A percentile compares a stretch with the other conserved stretches of the same genome.
Conservation (phyloP, 108 stramenopile species). For the Skeletonema grethae region DNA sequence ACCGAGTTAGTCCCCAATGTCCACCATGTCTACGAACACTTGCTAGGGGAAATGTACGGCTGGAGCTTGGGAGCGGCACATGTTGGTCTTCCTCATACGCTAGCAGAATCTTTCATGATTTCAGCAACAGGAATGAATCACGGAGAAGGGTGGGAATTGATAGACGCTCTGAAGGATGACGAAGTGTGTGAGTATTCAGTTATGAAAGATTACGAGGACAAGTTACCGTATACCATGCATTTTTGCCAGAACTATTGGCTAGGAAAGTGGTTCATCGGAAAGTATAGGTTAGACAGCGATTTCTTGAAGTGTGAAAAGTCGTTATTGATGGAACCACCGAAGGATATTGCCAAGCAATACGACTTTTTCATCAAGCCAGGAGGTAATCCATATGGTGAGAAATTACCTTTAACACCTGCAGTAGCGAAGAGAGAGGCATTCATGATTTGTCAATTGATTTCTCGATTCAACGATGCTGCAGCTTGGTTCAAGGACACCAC, state of each 20-base stretch:
- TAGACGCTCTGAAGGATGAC: conserved; percentile 43
- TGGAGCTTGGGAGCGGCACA: conserved; percentile 88
- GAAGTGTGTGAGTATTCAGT: conserved; percentile 57
- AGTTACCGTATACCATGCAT: conserved; percentile 58
- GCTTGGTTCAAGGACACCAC: conserved; percentile 73
- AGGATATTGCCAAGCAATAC: conserved; percentile 55
- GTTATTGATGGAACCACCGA: conserved; percentile 66
- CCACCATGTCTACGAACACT: conserved; percentile 62
- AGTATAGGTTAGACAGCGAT: conserved; percentile 72
- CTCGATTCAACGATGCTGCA: conserved; percentile 74
- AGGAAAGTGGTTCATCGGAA: conserved; percentile 75
- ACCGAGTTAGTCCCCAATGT: conserved; percentile 66
- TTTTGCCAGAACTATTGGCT: conserved; percentile 61
- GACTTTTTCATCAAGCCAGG: conserved; percentile 58
- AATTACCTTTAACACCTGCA: conserved; percentile 25
- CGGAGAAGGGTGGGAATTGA: conserved; percentile 68
- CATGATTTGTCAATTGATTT: conserved; percentile 75
- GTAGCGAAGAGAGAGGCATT: conserved; percentile 63
- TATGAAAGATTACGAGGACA: conserved; percentile 29
- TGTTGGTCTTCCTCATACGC: conserved; percentile 57
- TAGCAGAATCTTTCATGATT: conserved; percentile 75
- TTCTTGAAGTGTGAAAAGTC: conserved; percentile 73
- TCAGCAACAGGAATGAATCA: conserved; percentile 51
- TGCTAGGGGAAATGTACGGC: conserved; percentile 94
- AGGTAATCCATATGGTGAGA: conserved; percentile 38